Evolutionary conservation across 306 rosid species (phyloP), one percentile per base, ranked within the genome.

Genomic region (Acacia crassicarpa): DNA sequence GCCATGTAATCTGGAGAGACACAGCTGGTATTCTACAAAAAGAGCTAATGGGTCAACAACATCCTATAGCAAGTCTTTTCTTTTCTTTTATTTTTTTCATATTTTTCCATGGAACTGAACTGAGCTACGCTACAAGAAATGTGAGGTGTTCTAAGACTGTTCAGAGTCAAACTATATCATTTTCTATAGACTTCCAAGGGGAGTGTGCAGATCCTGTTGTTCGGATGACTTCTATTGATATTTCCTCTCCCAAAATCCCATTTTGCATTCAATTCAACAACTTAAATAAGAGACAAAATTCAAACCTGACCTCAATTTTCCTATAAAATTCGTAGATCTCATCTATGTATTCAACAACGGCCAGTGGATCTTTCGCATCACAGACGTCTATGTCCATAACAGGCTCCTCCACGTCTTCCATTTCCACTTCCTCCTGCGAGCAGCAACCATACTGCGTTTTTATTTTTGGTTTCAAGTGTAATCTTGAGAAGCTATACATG

Each of bases 311-410:
- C 87, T 87, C 90, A 63, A 41, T 74, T 69, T 54, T 49, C 77
- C 43, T 84, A 72, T 67, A 87, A 68, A 69, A 81, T 19, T 41
- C 10, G 74, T 63, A 74, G 70, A 87, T 81, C 40, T 87, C 84
- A 63, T 82, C 80, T 35, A 87, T 75, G 69, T 87, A 87, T 69
- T 87, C 90, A 59, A 82, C 86, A 82, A 76, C 90, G 4, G 90
- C 82, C 12, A 81, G 90, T 75, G 88, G 88, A 71, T 87, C 78
- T 27, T 71, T 66, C 67, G 49, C 13, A 75, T 87, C 84, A 30
- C 67, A 56, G 65, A 63, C 40, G 30, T 87, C 90, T 1, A 87
- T 84, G 61, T 87, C 86, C 75, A 87, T 78, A 79, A 87, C 62
- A 53, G 80, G 82, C 54, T 81, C 88, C 33, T 78, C 84, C 75